These are phyloP conservation scores for Phytopythium aichiense DNA, from an alignment of 352 stramenopile genomes.

Conservation along the genomic window DNA sequence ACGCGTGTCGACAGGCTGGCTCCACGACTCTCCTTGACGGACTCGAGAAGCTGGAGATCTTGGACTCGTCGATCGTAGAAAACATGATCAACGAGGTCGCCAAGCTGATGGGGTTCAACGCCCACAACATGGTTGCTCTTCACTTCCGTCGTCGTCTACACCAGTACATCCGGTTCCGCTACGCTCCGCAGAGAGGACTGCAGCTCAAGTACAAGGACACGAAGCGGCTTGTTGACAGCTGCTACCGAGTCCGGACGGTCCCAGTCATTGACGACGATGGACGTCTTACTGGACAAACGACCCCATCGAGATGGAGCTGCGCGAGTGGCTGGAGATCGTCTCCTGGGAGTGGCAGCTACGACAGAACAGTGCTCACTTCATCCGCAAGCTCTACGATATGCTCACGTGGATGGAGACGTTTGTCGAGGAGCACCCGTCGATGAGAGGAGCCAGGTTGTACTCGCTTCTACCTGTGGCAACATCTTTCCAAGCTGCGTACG, in stretches of 20 bases:
- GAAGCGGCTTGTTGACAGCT: conserved; percentile 1
- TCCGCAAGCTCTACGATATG: conserved; percentile 5
- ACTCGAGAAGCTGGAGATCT: no score
- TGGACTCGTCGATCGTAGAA: no score
- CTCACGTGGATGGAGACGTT: conserved; percentile 4
- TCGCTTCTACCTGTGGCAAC: conserved; percentile 8
- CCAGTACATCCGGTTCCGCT: conserved; percentile 4
- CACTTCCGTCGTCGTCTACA: conserved; percentile 5
- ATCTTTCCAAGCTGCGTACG: conserved; percentile 6
- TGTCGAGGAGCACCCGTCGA: neutral
- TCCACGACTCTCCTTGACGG: no score
- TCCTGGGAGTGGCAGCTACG: conserved; percentile 5
- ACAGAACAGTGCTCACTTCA: conserved; percentile 5
- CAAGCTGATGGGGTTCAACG: neutral
- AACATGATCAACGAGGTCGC: neutral
- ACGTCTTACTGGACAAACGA: no score
- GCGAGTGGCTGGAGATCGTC: conserved; percentile 6
- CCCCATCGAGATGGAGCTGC: conserved; percentile 8
- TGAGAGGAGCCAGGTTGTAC: conserved; percentile 7
- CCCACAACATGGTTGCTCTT: neutral
- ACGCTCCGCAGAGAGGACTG: neutral
- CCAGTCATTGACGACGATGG: conserved; percentile 1
- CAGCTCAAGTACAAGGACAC: conserved; percentile 4
- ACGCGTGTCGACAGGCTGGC: no score
- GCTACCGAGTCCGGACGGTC: conserved; percentile 1